A percentile compares a stretch with the other conserved stretches of the same genome.
phyloP scores from a whole-genome alignment of 495 filamentous ascomycete genomes.

The Penicillium paradoxum region DNA sequence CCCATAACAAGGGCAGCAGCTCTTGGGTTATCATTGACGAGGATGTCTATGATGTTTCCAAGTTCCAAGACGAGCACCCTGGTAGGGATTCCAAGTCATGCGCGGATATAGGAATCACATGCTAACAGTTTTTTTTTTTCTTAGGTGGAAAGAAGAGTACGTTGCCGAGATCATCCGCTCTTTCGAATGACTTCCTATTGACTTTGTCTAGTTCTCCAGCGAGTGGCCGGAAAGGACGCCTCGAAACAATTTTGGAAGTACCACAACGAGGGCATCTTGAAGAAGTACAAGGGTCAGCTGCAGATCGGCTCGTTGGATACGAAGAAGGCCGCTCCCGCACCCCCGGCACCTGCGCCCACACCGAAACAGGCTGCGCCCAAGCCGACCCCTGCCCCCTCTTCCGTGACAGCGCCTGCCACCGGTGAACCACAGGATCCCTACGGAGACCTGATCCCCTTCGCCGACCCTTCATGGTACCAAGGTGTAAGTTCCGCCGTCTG shows the following conservation, averaged over 20 bases:
- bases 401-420: slow-evolving; percentile 34
- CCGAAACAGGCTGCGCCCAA: slow-evolving; percentile 48
- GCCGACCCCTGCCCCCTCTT: slow-evolving; percentile 36
- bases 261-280: slow-evolving; percentile 89
- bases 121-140: slow-evolving; percentile 15
- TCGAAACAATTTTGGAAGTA: slow-evolving; percentile 99
- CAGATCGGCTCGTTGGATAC: slow-evolving; percentile 86
- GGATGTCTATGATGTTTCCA: slow-evolving; percentile 94
- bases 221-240: slow-evolving; percentile 94
- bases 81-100: slow-evolving; percentile 43
- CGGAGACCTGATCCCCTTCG: slow-evolving; percentile 84
- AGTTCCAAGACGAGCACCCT: slow-evolving; percentile 91
- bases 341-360: slow-evolving; percentile 47
- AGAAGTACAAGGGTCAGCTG: slow-evolving; percentile 87
- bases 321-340: slow-evolving; percentile 61
- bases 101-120: slow-evolving; percentile 8
- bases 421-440: slow-evolving; percentile 72
- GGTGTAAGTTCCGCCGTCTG: slow-evolving; percentile 58
- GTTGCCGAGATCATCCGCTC: slow-evolving; percentile 15
- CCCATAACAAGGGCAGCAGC: slow-evolving; percentile 80
- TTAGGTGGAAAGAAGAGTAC: slow-evolving; percentile 91
- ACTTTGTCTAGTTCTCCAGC: slow-evolving; percentile 62
- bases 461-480: slow-evolving; percentile 94
- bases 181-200: slow-evolving; percentile 12
- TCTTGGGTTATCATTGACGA: slow-evolving; percentile 91